These are phyloP conservation scores for Penicillium canariense DNA, from an alignment of 495 filamentous ascomycete genomes.

Conservation along the genomic window DNA sequence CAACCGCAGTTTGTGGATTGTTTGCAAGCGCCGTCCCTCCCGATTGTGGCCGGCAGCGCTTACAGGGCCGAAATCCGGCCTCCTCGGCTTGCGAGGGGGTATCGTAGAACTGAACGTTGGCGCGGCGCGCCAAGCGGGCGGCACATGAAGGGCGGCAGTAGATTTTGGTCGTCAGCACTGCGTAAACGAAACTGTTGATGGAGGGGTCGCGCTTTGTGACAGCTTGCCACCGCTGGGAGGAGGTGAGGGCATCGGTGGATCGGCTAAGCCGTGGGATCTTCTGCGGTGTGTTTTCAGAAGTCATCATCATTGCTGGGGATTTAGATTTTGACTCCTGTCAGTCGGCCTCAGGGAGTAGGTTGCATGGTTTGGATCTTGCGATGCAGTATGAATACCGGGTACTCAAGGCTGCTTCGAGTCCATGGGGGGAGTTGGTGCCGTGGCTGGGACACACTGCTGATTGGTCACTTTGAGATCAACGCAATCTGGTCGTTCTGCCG, in stretches of 20 bases:
- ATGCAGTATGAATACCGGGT: neutral
- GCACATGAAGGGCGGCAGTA: constrained; percentile 63
- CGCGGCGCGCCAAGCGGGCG: constrained; percentile 58
- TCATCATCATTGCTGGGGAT: neutral
- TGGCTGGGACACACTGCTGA: constrained; percentile 10
- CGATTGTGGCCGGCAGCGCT: constrained; percentile 58
- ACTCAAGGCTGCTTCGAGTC: neutral
- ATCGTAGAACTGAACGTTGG: constrained; percentile 59
- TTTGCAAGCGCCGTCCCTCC: constrained; percentile 30
- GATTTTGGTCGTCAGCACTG: constrained; percentile 59
- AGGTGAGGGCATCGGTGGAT: constrained; percentile 19
- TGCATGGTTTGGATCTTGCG: neutral
- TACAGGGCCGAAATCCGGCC: constrained; percentile 61
- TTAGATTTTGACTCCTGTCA: neutral
- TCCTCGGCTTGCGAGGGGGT: constrained; percentile 52
- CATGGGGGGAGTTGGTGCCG: neutral
- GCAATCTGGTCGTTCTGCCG: neutral
- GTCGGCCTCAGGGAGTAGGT: neutral
- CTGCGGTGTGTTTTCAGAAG: constrained; percentile 6
- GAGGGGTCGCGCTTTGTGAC: constrained; percentile 50
- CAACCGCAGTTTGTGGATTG: constrained; percentile 43
- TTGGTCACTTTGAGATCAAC: constrained; percentile 39
- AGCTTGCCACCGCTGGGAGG: constrained; percentile 54
- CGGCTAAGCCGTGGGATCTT: constrained; percentile 29
- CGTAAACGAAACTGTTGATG: constrained; percentile 58